Base-by-base conservation (phyloP, 2,329 filamentous ascomycete genomes). In the Exophiala spinifera region DNA sequence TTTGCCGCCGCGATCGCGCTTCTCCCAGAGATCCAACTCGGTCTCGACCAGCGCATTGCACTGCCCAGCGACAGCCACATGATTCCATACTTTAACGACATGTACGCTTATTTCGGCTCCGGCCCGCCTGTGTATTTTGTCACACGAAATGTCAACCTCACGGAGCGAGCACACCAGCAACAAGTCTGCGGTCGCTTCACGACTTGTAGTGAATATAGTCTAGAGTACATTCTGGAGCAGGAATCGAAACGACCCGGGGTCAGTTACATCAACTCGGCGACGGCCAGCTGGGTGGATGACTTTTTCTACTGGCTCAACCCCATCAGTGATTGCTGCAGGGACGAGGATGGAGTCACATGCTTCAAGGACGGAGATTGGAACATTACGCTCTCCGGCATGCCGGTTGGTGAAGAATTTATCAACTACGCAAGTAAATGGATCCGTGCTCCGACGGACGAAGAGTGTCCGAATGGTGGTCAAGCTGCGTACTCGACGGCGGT, bases 101-200 rank as follows among this genome's bases (percentile, higher is more conserved):
- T 99, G 25, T 95, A 96, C 69, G 84, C 85, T 56, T 99, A 99
- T 69, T 87, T 97, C 64, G 88, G 91, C 57, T 86, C 85, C 14
- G 95, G 94, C 0, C 92, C 94, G 46, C 94, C 94, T 0, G 91
- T 99, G 6, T 99, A 97, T 71, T 99, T 99, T 69, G 90, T 99
- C 43, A 90, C 91, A 2, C 84, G 86, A 17, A 82, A 87, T 46
- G 77, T 94, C 42, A 94, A 97, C 64, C 80, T 86, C 14, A 95
- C 92, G 0, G 74, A 88, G 57, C 81, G 90, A 28, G 67, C 75
- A 31, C 82, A 89, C 57, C 95, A 99, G 70, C 87, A 88, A 67
- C 84, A 95, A 59, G 79, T 99, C 3, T 99, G 94, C 71, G 91
- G 90, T 31, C 84, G 91, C 13, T 97, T 96, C 69, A 91, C 90